A percentile compares a stretch with the other conserved stretches of the same genome.
Evolutionary conservation across 2,329 filamentous ascomycete genomes (phyloP).

Genomic region (Chalaropsis ovoidea): DNA sequence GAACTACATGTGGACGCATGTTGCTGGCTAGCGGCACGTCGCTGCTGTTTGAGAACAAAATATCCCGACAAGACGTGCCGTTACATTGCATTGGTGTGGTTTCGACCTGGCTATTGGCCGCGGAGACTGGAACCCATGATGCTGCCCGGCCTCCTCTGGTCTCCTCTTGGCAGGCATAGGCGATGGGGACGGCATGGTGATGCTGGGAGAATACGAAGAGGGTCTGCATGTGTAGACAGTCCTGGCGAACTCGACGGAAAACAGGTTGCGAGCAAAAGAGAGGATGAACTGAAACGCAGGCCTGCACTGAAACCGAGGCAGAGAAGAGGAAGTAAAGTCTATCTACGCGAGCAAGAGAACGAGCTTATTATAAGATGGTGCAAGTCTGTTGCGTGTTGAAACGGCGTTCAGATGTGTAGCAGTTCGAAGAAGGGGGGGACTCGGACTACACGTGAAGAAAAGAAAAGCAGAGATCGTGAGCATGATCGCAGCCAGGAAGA

Average conservation of each 20-base stretch:
- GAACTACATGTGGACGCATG: neutral
- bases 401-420: neutral
- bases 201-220: neutral
- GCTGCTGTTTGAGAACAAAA: conserved; percentile 1
- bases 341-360: conserved; percentile 3
- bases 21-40: too few species aligned
- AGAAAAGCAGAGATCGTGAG: neutral
- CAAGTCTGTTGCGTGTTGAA: neutral
- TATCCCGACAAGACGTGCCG: conserved; percentile 1
- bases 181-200: neutral
- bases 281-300: conserved; percentile 10
- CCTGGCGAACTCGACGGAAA: neutral
- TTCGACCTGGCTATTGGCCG: neutral
- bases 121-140: neutral
- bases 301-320: neutral
- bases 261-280: neutral
- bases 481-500: neutral
- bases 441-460: neutral
- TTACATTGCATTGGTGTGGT: conserved; percentile 10
- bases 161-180: neutral
- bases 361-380: conserved; percentile 1
- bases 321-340: neutral
- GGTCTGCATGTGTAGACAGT: neutral
- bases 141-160: neutral
- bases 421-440: neutral